These are phyloP conservation scores for Vigna trinervia DNA, from an alignment of 306 rosid species.

Conservation along the genomic window DNA sequence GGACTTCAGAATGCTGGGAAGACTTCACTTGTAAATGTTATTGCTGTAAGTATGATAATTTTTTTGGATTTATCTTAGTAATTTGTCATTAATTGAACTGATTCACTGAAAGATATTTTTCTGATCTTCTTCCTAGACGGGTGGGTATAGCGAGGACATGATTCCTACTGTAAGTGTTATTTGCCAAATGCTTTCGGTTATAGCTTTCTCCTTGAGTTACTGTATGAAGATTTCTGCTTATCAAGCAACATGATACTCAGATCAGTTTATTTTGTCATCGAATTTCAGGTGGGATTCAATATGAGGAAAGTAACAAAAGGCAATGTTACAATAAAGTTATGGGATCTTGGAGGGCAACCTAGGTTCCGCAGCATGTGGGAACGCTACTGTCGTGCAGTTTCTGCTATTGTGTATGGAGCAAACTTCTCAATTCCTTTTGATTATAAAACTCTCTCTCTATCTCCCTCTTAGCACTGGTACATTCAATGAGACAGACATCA, in stretches of 20 bases:
- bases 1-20: conserved; percentile 97
- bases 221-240: conserved; percentile 28
- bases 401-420: conserved; percentile 82
- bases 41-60: conserved; percentile 69
- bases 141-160: conserved; percentile 96
- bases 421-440: conserved; percentile 38
- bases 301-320: conserved; percentile 95
- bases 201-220: conserved; percentile 30
- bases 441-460: conserved; percentile 18
- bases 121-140: conserved; percentile 62
- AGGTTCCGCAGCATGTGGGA: conserved; percentile 99
- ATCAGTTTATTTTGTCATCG: conserved; percentile 34
- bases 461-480: background rate
- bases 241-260: conserved; percentile 12
- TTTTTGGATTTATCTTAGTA: conserved; percentile 8
- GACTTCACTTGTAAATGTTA: conserved; percentile 90
- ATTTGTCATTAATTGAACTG: conserved; percentile 30
- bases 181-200: conserved; percentile 23
- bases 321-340: conserved; percentile 89
- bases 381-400: conserved; percentile 90
- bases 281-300: conserved; percentile 88
- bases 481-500: conserved; percentile 12
- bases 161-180: conserved; percentile 79
- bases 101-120: conserved; percentile 33
- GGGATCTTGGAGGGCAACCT: conserved; percentile 99